Evolutionary conservation across 352 stramenopile genomes (phyloP).

Genomic region (Pythium biforme): DNA sequence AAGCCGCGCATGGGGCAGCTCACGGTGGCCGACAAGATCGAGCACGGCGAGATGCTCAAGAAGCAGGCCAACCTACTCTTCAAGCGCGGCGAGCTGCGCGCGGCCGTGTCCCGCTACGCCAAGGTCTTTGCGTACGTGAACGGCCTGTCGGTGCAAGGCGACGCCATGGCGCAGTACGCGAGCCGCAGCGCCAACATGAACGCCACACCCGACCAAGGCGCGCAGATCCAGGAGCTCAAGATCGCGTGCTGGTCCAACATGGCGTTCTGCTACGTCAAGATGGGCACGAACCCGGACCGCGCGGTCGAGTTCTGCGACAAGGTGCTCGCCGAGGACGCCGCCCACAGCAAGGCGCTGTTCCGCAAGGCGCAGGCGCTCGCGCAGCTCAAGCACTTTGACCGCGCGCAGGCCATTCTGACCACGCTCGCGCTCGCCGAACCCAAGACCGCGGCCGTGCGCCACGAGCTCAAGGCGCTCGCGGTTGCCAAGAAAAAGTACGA

Average conservation of each 20-base stretch:
- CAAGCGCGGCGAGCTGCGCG: constrained; percentile 55
- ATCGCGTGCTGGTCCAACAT: constrained; percentile 79
- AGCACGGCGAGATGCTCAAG: constrained; percentile 73
- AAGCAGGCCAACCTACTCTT: constrained; percentile 74
- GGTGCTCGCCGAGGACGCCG: constrained; percentile 57
- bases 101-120: constrained; percentile 60
- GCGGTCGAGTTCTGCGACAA: constrained; percentile 74
- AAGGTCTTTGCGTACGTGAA: constrained; percentile 86
- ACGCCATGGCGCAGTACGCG: constrained; percentile 79
- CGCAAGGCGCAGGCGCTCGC: constrained; percentile 75
- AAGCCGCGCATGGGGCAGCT: constrained; percentile 66
- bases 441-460: constrained; percentile 65
- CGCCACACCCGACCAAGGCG: constrained; percentile 47
- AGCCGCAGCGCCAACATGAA: constrained; percentile 43
- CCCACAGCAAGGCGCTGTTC: constrained; percentile 79
- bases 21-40: constrained; percentile 71
- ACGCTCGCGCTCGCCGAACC: constrained; percentile 58
- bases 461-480: constrained; percentile 56
- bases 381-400: constrained; percentile 57
- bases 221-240: constrained; percentile 64
- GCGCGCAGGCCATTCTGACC: constrained; percentile 50
- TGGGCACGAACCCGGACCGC: constrained; percentile 44
- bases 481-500: constrained; percentile 56
- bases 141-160: constrained; percentile 64
- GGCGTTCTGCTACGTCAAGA: constrained; percentile 79